A percentile compares a stretch with the other conserved stretches of the same genome.
These are phyloP conservation scores for Paracamarosporium sp. DNA, from an alignment of 2,329 filamentous ascomycete species.

Conservation along the genomic window DNA sequence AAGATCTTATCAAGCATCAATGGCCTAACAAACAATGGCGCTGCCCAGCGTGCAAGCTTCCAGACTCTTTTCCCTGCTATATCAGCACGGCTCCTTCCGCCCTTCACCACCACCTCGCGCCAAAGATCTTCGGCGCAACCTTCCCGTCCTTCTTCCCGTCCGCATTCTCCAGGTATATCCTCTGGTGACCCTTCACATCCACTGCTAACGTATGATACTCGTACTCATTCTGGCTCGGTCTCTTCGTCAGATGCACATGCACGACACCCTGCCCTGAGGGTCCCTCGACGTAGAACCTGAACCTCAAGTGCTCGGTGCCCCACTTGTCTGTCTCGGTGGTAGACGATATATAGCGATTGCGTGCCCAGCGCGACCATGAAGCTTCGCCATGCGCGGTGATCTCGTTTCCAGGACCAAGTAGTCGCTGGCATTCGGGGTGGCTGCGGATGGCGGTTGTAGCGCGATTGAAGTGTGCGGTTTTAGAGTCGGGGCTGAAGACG, in stretches of 20 bases:
- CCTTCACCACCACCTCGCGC: constrained; percentile 43
- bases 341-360: constrained; percentile 66
- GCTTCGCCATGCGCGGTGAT: constrained; percentile 84
- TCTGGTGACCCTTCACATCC: constrained; percentile 73
- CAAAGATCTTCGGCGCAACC: constrained; percentile 45
- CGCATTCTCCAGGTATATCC: constrained; percentile 48
- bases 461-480: constrained; percentile 86
- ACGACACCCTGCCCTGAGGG: constrained; percentile 76
- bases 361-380: constrained; percentile 81
- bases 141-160: constrained; percentile 30
- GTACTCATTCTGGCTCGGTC: constrained; percentile 68
- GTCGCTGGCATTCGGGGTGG: constrained; percentile 71
- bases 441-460: constrained; percentile 80
- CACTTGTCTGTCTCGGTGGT: constrained; percentile 72
- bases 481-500: constrained; percentile 69
- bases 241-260: constrained; percentile 77
- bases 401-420: constrained; percentile 76
- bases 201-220: constrained; percentile 82
- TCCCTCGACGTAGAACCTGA: constrained; percentile 87
- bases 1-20: too few relatives aligned
- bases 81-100: too few relatives aligned
- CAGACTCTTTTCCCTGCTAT: too few relatives aligned
- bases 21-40: too few relatives aligned
- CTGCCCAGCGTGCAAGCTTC: too few relatives aligned
- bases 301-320: constrained; percentile 80